Evolutionary conservation across 2,329 filamentous ascomycete genomes (phyloP).

Genomic region (Pezicula carpinea): DNA sequence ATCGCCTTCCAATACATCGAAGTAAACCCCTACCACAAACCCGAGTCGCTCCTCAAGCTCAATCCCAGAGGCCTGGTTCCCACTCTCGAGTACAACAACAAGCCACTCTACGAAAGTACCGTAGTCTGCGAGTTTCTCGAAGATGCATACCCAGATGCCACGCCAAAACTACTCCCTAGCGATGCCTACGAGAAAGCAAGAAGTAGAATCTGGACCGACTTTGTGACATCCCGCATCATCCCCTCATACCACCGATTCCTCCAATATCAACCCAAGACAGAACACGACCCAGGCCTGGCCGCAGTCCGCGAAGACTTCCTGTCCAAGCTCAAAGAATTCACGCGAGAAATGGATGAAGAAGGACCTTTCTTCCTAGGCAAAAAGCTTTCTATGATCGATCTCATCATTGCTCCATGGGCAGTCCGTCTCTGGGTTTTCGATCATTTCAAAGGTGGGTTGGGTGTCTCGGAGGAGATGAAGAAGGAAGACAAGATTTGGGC

Average conservation of each 20-base stretch:
- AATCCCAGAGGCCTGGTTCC: constrained; percentile 76
- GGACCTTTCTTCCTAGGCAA: constrained; percentile 67
- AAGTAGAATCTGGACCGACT: constrained; percentile 70
- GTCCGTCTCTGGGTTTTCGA: constrained; percentile 70
- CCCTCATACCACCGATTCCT: constrained; percentile 63
- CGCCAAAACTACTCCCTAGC: constrained; percentile 47
- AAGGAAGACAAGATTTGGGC: constrained; percentile 41
- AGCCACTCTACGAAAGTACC: constrained; percentile 67
- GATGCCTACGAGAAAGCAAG: constrained; percentile 62
- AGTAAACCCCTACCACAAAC: constrained; percentile 70
- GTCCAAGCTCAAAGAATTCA: constrained; percentile 53
- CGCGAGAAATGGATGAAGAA: constrained; percentile 52
- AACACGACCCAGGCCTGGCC: constrained; percentile 37
- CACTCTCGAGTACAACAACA: constrained; percentile 52
- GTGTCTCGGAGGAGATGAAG: constrained; percentile 41
- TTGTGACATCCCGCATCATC: constrained; percentile 61
- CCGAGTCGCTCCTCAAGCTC: constrained; percentile 59
- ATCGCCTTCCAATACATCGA: constrained; percentile 73
- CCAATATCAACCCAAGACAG: constrained; percentile 48
- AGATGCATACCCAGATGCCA: constrained; percentile 54
- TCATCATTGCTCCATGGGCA: constrained; percentile 69
- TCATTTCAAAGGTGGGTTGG: constrained; percentile 62
- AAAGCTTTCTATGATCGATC: constrained; percentile 62
- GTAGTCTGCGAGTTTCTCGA: constrained; percentile 74
- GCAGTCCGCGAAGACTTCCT: constrained; percentile 55